Evolutionary conservation across 2,329 filamentous ascomycete species (phyloP).

Genomic region (Plenodomus lindquistii): DNA sequence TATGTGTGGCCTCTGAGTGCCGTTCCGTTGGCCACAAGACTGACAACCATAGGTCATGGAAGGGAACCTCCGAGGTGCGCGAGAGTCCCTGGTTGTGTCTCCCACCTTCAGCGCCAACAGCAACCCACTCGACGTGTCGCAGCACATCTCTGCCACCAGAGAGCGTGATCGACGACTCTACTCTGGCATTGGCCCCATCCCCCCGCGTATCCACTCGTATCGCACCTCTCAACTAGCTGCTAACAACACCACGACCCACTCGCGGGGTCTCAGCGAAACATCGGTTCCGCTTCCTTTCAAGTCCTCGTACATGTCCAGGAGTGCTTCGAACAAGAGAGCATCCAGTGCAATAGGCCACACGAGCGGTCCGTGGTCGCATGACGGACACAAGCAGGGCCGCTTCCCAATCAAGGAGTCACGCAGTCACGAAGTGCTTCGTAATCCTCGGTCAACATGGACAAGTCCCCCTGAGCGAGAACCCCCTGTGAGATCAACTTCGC

Average conservation of each 20-base stretch:
- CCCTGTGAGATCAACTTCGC: constrained; percentile 44
- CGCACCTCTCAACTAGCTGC: constrained; percentile 38
- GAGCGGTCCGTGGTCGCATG: constrained; percentile 45
- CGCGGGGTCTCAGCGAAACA: constrained; percentile 48
- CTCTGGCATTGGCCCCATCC: constrained; percentile 42
- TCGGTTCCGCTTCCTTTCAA: constrained; percentile 41
- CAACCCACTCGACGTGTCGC: constrained; percentile 36
- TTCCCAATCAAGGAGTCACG: constrained; percentile 45
- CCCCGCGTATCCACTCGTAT: constrained; percentile 36
- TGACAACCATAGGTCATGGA: constrained; percentile 76
- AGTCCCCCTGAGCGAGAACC: constrained; percentile 24
- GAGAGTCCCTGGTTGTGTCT: constrained; percentile 65
- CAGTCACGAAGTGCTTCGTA: constrained; percentile 47
- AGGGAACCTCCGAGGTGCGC: constrained; percentile 80
- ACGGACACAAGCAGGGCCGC: constrained; percentile 37
- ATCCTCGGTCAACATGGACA: constrained; percentile 31
- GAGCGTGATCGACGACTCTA: constrained; percentile 43
- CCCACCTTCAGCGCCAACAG: constrained; percentile 53
- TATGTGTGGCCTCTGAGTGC: constrained; percentile 51
- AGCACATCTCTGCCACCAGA: constrained; percentile 38
- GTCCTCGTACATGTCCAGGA: constrained; percentile 32
- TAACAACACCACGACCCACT: constrained; percentile 40
- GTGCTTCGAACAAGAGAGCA: constrained; percentile 38
- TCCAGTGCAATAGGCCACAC: constrained; percentile 45
- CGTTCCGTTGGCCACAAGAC: constrained; percentile 10